These are phyloP conservation scores for Pulveroboletus sp. DNA, from an alignment of 768 basidiomycete species.

Conservation along the genomic window DNA sequence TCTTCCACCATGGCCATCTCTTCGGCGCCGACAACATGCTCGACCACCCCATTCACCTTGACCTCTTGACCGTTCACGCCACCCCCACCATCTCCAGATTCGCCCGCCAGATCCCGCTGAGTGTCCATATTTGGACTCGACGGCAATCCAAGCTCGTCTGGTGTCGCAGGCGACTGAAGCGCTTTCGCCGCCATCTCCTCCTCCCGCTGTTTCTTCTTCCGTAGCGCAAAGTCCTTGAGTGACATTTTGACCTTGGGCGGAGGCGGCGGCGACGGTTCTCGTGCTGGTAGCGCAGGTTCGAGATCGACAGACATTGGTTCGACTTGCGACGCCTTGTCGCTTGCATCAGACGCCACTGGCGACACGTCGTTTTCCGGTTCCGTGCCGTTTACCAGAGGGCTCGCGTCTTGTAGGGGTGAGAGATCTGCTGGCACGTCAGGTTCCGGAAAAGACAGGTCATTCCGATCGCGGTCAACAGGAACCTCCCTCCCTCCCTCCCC, in stretches of 20 bases:
- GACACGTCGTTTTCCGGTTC: background rate
- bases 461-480: background rate
- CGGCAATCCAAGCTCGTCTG: conserved; percentile 9
- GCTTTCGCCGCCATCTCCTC: conserved; percentile 38
- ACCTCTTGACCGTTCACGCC: conserved; percentile 8
- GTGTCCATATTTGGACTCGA: conserved; percentile 21
- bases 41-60: conserved; percentile 7
- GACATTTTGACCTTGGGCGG: conserved; percentile 55
- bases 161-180: conserved; percentile 19
- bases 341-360: background rate
- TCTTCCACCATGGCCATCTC: background rate
- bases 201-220: conserved; percentile 54
- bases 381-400: background rate
- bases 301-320: conserved; percentile 10
- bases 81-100: background rate
- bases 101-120: conserved; percentile 15
- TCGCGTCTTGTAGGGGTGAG: no score
- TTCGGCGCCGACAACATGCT: no score
- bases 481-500: background rate
- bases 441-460: conserved; percentile 1
- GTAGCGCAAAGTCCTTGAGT: conserved; percentile 53
- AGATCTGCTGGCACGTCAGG: background rate
- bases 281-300: conserved; percentile 6
- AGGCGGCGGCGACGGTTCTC: conserved; percentile 29
- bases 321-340: conserved; percentile 2